A percentile compares a stretch with the other conserved stretches of the same genome.
These are phyloP conservation scores for Colletotrichum tropicale DNA, from an alignment of 2,329 filamentous ascomycete species.

Conservation along the genomic window DNA sequence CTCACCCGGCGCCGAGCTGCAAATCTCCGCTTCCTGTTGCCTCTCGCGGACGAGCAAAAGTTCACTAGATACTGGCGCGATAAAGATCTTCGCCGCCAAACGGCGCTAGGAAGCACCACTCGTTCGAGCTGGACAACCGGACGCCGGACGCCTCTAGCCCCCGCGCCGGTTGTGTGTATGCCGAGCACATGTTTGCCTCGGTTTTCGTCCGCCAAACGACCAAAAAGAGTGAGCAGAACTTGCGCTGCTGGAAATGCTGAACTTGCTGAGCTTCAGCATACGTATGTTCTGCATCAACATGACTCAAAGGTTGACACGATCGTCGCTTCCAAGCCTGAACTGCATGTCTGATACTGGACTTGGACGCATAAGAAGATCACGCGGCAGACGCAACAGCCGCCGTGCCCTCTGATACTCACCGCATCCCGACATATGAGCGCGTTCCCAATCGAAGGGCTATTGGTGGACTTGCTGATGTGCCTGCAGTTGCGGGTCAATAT, in stretches of 20 bases:
- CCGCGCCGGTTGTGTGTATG: background rate
- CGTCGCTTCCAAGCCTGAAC: background rate
- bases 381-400: background rate
- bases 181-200: background rate
- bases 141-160: background rate
- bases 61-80: background rate
- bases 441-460: background rate
- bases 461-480: conserved; percentile 1
- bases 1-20: background rate
- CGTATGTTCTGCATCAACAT: background rate
- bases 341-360: background rate
- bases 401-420: background rate
- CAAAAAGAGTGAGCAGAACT: background rate
- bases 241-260: background rate
- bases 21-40: background rate
- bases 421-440: background rate
- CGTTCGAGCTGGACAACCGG: background rate
- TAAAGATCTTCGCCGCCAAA: background rate
- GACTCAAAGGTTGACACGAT: conserved; percentile 4
- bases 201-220: background rate
- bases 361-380: background rate
- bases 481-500: conserved; percentile 13
- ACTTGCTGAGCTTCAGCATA: background rate
- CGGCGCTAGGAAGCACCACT: background rate
- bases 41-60: background rate